Percentiles rank a stretch among this genome's conserved stretches.
Conservation (phyloP, 2,329 filamentous ascomycete genomes). For the Metarhizium humberi region DNA sequence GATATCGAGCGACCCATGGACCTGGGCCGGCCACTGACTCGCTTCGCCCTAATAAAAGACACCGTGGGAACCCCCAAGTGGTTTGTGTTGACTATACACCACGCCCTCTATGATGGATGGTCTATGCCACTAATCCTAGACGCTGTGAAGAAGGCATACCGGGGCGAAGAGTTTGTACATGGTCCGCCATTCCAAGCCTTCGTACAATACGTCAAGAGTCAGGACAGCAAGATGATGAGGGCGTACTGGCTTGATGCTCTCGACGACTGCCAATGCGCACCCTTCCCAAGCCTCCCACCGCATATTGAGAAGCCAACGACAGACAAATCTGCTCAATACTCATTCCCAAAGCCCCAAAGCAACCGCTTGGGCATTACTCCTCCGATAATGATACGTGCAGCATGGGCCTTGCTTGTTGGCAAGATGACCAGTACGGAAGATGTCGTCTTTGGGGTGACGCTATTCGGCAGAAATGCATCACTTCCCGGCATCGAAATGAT, state of each 20-base stretch:
- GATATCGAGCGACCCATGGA: conserved; percentile 27
- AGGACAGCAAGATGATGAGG: conserved; percentile 25
- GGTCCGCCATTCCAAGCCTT: conserved; percentile 30
- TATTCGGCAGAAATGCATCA: not conserved
- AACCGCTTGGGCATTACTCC: conserved; percentile 10
- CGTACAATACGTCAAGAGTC: conserved; percentile 30
- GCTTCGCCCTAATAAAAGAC: conserved; percentile 27
- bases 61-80: conserved; percentile 25
- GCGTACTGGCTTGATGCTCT: conserved; percentile 34
- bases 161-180: not conserved
- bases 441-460: conserved; percentile 1
- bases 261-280: conserved; percentile 25
- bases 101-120: conserved; percentile 40
- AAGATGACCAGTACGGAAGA: not conserved
- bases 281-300: conserved; percentile 33
- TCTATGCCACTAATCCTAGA: conserved; percentile 35
- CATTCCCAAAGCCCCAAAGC: conserved; percentile 12
- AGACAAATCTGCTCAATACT: conserved; percentile 33
- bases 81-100: conserved; percentile 32
- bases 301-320: conserved; percentile 32
- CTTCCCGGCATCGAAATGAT: not conserved
- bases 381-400: not conserved
- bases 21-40: conserved; percentile 30
- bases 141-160: conserved; percentile 12
- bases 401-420: not conserved